These are phyloP conservation scores for Ochromonadaceae sp. DNA, from an alignment of 352 stramenopile genomes.

Conservation along the genomic window DNA sequence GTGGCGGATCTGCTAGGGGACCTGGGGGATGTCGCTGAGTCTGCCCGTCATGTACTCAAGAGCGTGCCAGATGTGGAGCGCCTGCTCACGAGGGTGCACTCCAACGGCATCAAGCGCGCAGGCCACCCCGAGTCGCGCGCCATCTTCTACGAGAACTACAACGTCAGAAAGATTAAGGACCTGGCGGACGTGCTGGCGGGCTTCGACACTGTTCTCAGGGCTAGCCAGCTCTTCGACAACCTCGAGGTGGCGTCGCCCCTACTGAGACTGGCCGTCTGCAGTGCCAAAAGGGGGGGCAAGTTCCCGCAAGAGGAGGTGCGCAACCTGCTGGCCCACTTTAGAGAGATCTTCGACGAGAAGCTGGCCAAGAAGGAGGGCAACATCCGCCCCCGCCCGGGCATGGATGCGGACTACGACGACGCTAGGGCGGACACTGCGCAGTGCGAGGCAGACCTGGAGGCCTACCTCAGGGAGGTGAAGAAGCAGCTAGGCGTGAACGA, in stretches of 20 bases:
- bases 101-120: constrained; percentile 65
- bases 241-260: constrained; percentile 16
- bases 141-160: constrained; percentile 97
- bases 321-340: constrained; percentile 81
- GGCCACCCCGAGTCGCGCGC: constrained; percentile 83
- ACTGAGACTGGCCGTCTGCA: constrained; percentile 19
- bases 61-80: constrained; percentile 88
- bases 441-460: constrained; percentile 67
- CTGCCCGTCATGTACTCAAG: constrained; percentile 52
- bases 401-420: constrained; percentile 83
- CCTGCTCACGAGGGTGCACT: constrained; percentile 84
- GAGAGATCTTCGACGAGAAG: constrained; percentile 85
- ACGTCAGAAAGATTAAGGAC: constrained; percentile 87
- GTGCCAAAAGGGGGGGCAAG: not conserved
- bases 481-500: constrained; percentile 49
- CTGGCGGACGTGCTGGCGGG: constrained; percentile 71
- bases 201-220: constrained; percentile 56
- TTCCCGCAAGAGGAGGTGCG: constrained; percentile 53
- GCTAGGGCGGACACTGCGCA: constrained; percentile 62
- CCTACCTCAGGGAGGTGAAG: constrained; percentile 57
- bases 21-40: constrained; percentile 55
- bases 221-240: constrained; percentile 51
- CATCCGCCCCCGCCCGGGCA: constrained; percentile 78
- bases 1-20: constrained; percentile 75
- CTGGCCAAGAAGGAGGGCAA: constrained; percentile 63